Evolutionary conservation across 2,329 filamentous ascomycete species (phyloP).

Genomic region (Esteya vermicola): DNA sequence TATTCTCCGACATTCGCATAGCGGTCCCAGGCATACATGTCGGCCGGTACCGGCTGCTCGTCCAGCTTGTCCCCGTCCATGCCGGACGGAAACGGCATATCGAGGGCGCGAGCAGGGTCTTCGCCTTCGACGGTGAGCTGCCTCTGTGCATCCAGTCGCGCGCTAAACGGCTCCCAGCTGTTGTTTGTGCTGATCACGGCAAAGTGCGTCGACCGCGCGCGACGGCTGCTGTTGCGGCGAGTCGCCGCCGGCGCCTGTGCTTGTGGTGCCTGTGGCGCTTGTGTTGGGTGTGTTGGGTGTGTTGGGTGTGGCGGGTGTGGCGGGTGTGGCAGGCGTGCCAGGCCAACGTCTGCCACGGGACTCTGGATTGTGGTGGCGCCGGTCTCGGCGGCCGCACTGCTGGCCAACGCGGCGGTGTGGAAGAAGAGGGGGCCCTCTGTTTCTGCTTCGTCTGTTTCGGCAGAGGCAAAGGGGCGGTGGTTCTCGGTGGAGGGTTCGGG

Average conservation of each 20-base stretch:
- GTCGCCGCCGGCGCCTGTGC: not conserved
- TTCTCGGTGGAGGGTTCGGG: constrained; percentile 17
- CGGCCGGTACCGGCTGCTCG: constrained; percentile 16
- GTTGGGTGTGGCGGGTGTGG: not conserved
- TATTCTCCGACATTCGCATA: constrained; percentile 24
- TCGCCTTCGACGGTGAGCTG: constrained; percentile 12
- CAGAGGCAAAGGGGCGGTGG: not conserved
- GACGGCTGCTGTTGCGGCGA: not conserved
- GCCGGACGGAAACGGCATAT: not conserved
- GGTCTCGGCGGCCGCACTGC: no score
- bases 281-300: no score
- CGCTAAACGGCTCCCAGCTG: constrained; percentile 11
- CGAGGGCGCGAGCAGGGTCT: not conserved
- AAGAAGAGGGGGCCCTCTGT: constrained; percentile 7
- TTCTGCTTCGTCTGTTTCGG: no score
- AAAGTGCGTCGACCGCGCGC: constrained; percentile 9
- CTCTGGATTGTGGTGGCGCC: constrained; percentile 13
- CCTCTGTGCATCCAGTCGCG: not conserved
- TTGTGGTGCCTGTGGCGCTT: not conserved
- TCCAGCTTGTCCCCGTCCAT: constrained; percentile 22
- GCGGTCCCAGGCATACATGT: constrained; percentile 15
- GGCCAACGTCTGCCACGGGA: constrained; percentile 13
- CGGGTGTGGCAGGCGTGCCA: constrained; percentile 10
- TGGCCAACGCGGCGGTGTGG: no score
- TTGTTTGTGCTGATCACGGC: constrained; percentile 3